Percentiles rank a stretch among this genome's conserved stretches.
phyloP scores from a whole-genome alignment of 768 basidiomycete genomes.

The Lactarius indigo region DNA sequence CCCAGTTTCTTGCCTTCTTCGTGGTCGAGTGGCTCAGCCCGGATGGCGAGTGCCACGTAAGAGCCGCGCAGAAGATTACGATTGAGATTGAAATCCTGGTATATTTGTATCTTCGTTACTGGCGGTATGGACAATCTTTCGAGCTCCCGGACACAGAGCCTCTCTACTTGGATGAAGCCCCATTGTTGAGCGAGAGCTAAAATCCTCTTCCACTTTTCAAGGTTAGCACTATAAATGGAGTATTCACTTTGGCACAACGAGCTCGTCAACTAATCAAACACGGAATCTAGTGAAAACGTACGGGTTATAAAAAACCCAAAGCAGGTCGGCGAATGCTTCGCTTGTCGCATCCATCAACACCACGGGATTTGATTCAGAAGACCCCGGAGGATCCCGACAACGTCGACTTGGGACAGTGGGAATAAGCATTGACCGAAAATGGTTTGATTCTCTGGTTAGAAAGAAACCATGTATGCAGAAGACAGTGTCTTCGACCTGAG shows the following conservation, averaged over 20 bases:
- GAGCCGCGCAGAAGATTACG: conserved; percentile 44
- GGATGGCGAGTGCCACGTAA: conserved; percentile 50
- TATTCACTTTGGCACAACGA: conserved; percentile 41
- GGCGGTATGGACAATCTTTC: conserved; percentile 41
- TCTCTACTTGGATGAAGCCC: conserved; percentile 49
- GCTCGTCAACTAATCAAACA: conserved; percentile 31
- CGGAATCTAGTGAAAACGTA: conserved; percentile 20
- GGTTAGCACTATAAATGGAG: conserved; percentile 48
- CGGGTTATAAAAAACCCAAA: conserved; percentile 36
- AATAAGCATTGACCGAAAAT: conserved; percentile 36
- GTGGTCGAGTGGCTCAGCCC: conserved; percentile 46
- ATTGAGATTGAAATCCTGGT: conserved; percentile 52
- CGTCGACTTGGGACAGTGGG: conserved; percentile 24
- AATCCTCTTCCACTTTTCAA: conserved; percentile 52
- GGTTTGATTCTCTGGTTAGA: conserved; percentile 56
- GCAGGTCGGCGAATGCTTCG: conserved; percentile 30
- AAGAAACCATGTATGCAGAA: conserved; percentile 62
- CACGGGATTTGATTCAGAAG: conserved; percentile 32
- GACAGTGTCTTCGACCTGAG: conserved; percentile 51
- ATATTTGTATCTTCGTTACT: conserved; percentile 53
- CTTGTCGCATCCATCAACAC: conserved; percentile 28
- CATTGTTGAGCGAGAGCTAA: conserved; percentile 52
- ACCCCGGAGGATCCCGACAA: conserved; percentile 29
- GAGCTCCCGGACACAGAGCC: conserved; percentile 52
- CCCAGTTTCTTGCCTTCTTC: conserved; percentile 53